Evolutionary conservation across 768 basidiomycete species (phyloP), one percentile per base, ranked within the genome.

Genomic region (Ramaria rubella): DNA sequence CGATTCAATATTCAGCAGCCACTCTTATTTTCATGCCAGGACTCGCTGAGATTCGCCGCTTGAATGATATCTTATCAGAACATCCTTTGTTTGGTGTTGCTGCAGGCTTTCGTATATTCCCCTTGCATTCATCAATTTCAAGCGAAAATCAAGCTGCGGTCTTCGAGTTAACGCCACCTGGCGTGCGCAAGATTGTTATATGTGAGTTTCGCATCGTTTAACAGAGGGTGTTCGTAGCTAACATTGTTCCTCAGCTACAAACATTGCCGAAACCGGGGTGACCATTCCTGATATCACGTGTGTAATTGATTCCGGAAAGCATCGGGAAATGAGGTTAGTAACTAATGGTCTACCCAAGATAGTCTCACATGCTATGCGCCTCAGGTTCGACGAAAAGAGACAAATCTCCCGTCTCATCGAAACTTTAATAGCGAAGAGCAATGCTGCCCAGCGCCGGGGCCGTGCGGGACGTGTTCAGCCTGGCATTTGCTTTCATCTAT

Each of bases 231-330:
- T 63, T 21, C 17, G 27, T 1, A 45, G 44, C 14, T 54, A 58
- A 53, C 54, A 59, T 57, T 54, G 58, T 64, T 30, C 7, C 27
- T 26, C 60, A 92, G 90, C 90, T 2, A 92, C 91, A 31, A 92
- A 95, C 65, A 92, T 94, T 62, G 89, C 92, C 15, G 95, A 99
- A 70, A 99, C 95, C 14, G 95, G 95, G 63, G 90, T 99, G 54
- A 99, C 96, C 1, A 99, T 99, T 55, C 95, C 95, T 5, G 96
- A 99, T 63, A 90, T 96, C 58, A 95, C 94, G 8, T 94, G 92
- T 62, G 95, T 97, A 23, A 92, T 98, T 58, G 95, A 99, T 65
- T 82, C 85, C 0, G 94, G 94, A 48, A 93, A 90, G 64, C 93
- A 96, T 67, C 80, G 91, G 61, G 94, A 96, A 73, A 96, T 96